Percentiles rank a stretch among this genome's conserved stretches.
Conservation (phyloP, 441 rosid genomes). For the Pelargonium australe region DNA sequence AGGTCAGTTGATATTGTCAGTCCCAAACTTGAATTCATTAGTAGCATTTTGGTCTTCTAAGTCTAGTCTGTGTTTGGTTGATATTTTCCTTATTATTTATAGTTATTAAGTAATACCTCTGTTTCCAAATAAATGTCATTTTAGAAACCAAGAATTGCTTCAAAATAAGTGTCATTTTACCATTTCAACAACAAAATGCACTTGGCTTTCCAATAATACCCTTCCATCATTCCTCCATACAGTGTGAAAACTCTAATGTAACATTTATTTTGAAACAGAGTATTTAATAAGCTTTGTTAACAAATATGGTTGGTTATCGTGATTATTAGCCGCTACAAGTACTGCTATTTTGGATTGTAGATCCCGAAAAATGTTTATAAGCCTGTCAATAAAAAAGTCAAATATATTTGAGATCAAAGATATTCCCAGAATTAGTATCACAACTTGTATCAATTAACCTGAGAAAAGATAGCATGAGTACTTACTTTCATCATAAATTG, state of each 20-base stretch:
- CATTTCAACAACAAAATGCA: no score
- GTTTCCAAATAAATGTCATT: no score
- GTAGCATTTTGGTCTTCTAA: not conserved
- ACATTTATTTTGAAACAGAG: no score
- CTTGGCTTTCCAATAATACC: no score
- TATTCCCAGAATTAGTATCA: not conserved
- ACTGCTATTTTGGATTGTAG: not conserved
- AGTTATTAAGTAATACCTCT: not conserved
- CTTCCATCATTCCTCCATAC: no score
- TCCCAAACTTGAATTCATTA: not conserved
- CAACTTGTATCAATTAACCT: not conserved
- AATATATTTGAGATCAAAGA: not conserved
- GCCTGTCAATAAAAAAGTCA: not conserved
- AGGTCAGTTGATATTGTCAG: constrained; percentile 44
- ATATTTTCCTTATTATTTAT: not conserved
- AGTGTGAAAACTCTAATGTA: no score
- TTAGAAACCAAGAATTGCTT: no score
- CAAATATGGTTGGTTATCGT: no score
- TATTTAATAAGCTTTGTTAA: no score
- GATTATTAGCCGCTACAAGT: not conserved
- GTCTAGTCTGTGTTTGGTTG: not conserved
- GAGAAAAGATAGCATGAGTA: not conserved
- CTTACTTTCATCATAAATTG: constrained; percentile 9
- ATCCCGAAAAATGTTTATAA: not conserved
- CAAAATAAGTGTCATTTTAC: no score